A percentile compares a stretch with the other conserved stretches of the same genome.
phyloP scores from a whole-genome alignment of 2,329 filamentous ascomycete genomes.

The Colletotrichum cuscutae region DNA sequence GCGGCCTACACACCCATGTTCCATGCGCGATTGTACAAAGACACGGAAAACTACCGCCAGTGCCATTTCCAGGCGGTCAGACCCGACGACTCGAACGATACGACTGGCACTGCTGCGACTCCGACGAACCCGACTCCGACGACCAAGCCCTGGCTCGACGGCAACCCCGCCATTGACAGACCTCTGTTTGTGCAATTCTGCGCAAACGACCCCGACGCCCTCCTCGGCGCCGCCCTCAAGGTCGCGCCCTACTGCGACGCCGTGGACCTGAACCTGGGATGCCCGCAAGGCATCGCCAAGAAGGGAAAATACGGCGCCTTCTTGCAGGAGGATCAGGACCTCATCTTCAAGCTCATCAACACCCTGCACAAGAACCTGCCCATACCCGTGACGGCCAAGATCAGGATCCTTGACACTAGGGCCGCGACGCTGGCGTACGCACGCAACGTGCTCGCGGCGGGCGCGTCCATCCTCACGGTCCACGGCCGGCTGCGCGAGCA shows the following conservation, averaged over 20 bases:
- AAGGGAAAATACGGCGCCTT: slow-evolving; percentile 95
- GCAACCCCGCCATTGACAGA: slow-evolving; percentile 84
- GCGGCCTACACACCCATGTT: slow-evolving; percentile 97
- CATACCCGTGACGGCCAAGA: slow-evolving; percentile 94
- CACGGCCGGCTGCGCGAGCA: slow-evolving; percentile 91
- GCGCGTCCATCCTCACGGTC: slow-evolving; percentile 92
- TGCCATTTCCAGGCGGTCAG: slow-evolving; percentile 80
- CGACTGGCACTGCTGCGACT: not conserved
- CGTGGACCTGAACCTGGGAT: slow-evolving; percentile 94
- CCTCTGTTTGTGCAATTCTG: slow-evolving; percentile 98
- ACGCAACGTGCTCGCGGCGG: slow-evolving; percentile 84
- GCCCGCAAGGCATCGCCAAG: slow-evolving; percentile 93
- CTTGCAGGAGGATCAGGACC: slow-evolving; percentile 88
- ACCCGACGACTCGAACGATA: slow-evolving; percentile 38
- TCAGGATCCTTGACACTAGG: slow-evolving; percentile 85
- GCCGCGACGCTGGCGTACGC: slow-evolving; percentile 92
- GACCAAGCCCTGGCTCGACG: slow-evolving; percentile 75
- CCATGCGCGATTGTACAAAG: slow-evolving; percentile 88
- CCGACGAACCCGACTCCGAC: not conserved
- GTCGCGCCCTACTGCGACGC: slow-evolving; percentile 93
- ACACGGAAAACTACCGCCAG: slow-evolving; percentile 79
- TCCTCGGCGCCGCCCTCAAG: slow-evolving; percentile 80
- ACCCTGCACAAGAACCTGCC: slow-evolving; percentile 81
- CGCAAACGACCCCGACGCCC: slow-evolving; percentile 83
- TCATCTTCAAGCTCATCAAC: slow-evolving; percentile 85